Base-by-base conservation (phyloP, 2,329 filamentous ascomycete genomes). In the Fusarium neocosmosporiellum region DNA sequence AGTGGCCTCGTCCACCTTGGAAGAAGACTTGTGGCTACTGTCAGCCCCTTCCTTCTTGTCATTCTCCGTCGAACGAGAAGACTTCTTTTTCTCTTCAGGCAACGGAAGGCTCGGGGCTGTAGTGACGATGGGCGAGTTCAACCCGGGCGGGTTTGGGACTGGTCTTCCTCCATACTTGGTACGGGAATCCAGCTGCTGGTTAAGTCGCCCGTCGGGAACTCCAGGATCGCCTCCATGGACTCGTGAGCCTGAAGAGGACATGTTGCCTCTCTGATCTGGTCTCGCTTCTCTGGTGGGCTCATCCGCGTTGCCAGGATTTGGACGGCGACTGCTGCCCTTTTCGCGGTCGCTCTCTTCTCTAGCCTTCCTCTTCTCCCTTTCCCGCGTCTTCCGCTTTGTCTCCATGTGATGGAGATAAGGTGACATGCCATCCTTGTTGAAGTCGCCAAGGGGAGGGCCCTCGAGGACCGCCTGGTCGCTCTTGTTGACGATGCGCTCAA, bases 331-430 rank as follows among this genome's bases (percentile, higher is more conserved):
- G 31, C 22, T 60, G 13, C 24, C n/a, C 20, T 48, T 60, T 16
- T 36, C 37, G 20, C 57, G 57, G 10, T 46, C 58, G 7, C 27
- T 24, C 24, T 36, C 39, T n/a, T 24, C 27, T n/a, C 24, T 34
- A 13, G 37, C 22, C 16, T 58, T 57, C 14, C 43, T 63, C 29
- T 18, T 43, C 20, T 53, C 55, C 13, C 48, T 60, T 5, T 41
- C 36, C 11, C 20, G 16, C 2, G 34, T 43, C 13, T 54, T 60
- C 8, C 16, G 59, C 6, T 65, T 64, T 22, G 20, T 70, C 50
- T 72, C 69, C 46, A 66, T 72, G 53, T 75, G 72, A 6, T 68
- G 53, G 3, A 72, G 66, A 27, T 72, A 75, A 13, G 72, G 72
- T 1, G 72, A 73, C 22, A 72, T 58, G 1, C 46, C 63, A 7